These are phyloP conservation scores for Hypomyces rosellus DNA, from an alignment of 2,329 filamentous ascomycete genomes.

Conservation along the genomic window DNA sequence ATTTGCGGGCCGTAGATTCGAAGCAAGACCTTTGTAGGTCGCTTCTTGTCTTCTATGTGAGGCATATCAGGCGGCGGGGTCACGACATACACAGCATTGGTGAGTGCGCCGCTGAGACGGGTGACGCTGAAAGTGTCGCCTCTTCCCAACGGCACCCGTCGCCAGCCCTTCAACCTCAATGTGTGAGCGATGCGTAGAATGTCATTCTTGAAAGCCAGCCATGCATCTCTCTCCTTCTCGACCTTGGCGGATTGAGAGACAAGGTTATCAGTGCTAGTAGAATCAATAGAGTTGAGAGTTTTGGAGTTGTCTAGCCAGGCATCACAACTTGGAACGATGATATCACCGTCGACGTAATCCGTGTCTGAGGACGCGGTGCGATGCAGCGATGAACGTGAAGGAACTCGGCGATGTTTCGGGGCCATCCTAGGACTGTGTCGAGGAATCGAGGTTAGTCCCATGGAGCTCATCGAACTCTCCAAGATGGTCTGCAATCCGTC, in stretches of 20 bases:
- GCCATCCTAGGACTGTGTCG: slow-evolving; percentile 35
- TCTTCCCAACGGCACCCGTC: slow-evolving; percentile 66
- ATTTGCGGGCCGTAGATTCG: slow-evolving; percentile 93
- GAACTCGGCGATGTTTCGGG: slow-evolving; percentile 35
- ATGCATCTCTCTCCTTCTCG: slow-evolving; percentile 67
- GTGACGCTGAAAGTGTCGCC: slow-evolving; percentile 65
- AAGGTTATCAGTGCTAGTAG: slow-evolving; percentile 35
- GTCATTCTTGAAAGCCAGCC: slow-evolving; percentile 85
- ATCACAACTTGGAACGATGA: slow-evolving; percentile 78
- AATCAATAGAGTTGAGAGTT: slow-evolving; percentile 67
- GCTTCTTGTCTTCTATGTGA: slow-evolving; percentile 35
- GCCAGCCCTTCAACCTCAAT: slow-evolving; percentile 84
- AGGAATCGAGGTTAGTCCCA: slow-evolving; percentile 43
- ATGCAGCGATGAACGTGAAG: slow-evolving; percentile 32
- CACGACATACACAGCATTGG: slow-evolving; percentile 94
- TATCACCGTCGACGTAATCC: slow-evolving; percentile 75
- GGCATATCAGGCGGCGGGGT: slow-evolving; percentile 64
- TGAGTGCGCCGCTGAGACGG: slow-evolving; percentile 82
- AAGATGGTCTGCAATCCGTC: slow-evolving; percentile 77
- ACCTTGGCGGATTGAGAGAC: slow-evolving; percentile 33
- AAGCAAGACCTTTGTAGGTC: slow-evolving; percentile 66
- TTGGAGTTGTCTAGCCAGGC: slow-evolving; percentile 83
- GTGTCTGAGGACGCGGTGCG: slow-evolving; percentile 69
- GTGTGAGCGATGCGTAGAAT: slow-evolving; percentile 88
- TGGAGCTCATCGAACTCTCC: slow-evolving; percentile 54